Evolutionary conservation across 176 grass and related monocot genomes (phyloP).

Genomic region (Ensete ventricosum): DNA sequence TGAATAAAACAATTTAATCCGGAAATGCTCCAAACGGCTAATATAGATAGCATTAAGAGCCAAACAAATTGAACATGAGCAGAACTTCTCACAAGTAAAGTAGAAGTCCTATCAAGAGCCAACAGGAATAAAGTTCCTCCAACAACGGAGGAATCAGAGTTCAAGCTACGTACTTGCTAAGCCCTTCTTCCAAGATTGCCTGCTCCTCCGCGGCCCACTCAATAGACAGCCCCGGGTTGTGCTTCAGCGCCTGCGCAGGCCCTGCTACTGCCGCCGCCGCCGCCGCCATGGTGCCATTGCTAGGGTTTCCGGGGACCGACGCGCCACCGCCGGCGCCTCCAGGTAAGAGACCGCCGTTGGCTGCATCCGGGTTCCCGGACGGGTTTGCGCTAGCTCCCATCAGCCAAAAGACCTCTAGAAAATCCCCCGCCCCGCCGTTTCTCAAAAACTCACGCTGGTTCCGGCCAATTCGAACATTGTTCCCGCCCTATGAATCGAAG

Average conservation of each 20-base stretch:
- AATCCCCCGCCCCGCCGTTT: neutral
- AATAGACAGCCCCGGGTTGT: conserved; percentile 15
- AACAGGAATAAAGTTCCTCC: neutral
- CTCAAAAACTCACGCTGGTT: neutral
- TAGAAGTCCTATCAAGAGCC: too few relatives aligned
- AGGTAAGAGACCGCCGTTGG: conserved; percentile 14
- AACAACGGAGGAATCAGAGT: neutral
- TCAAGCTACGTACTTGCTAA: conserved; percentile 14
- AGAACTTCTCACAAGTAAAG: too few relatives aligned
- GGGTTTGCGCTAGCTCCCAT: conserved; percentile 40
- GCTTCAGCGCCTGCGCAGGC: conserved; percentile 16
- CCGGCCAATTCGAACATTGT: conserved; percentile 6
- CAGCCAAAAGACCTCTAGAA: neutral
- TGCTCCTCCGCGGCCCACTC: conserved; percentile 25
- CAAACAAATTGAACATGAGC: neutral
- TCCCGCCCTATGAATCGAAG: neutral
- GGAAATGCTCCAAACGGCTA: neutral
- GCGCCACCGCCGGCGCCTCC: conserved; percentile 18
- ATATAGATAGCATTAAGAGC: neutral
- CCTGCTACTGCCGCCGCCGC: neutral
- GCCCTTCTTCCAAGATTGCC: conserved; percentile 19
- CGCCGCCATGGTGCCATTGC: neutral
- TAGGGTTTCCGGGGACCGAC: conserved; percentile 9
- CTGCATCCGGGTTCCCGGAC: conserved; percentile 23
- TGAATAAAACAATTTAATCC: neutral